Conservation (phyloP, 345 rosid species). For the Eucalyptus sp. region DNA sequence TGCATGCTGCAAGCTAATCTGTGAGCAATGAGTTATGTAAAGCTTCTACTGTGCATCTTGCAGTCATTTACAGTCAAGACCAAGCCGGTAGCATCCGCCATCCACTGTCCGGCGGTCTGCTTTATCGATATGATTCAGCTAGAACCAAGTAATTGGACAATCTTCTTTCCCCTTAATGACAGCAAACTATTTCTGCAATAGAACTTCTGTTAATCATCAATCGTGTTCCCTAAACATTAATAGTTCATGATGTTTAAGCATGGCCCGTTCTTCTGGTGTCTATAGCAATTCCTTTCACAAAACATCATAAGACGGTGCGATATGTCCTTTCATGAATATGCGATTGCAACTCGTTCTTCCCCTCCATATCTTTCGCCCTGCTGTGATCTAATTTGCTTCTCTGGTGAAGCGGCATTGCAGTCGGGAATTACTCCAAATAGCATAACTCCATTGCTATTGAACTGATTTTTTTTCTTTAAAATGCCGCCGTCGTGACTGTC, state of each 20-base stretch:
- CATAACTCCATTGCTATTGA: neutral
- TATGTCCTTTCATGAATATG: neutral
- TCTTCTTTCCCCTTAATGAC: neutral
- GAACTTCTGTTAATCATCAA: neutral
- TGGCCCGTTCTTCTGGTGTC: neutral
- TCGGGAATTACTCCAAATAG: neutral
- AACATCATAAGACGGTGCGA: neutral
- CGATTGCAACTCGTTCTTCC: neutral
- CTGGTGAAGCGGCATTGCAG: neutral
- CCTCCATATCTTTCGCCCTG: neutral
- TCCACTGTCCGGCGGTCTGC: neutral
- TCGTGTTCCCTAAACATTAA: neutral
- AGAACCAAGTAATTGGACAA: neutral
- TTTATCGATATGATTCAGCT: neutral
- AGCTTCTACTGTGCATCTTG: neutral
- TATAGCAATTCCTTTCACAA: neutral
- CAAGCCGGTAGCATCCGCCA: neutral
- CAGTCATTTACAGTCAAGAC: neutral
- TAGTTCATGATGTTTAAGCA: neutral
- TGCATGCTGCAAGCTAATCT: neutral
- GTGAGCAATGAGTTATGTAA: neutral
- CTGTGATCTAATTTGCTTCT: neutral
- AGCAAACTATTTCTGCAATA: neutral
- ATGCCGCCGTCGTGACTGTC: neutral
- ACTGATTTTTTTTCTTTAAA: neutral